Base-by-base conservation (phyloP, 768 basidiomycete genomes). In the Wakefieldia striispora region DNA sequence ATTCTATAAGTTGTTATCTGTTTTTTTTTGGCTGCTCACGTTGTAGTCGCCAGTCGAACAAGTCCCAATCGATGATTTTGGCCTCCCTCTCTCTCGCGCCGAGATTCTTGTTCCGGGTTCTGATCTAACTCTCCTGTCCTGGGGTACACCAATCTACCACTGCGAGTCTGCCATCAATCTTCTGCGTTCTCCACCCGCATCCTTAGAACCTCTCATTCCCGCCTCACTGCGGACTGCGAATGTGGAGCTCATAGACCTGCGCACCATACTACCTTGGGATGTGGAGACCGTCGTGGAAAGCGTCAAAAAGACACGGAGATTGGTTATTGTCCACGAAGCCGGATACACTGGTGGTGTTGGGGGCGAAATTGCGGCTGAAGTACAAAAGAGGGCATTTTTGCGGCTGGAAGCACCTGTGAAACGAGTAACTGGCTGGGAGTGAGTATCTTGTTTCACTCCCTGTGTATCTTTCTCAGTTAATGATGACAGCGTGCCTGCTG, bases 351-450 rank as follows among this genome's bases (percentile, higher is more conserved):
- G 83, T 2, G 91, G 94, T 19, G 88, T 85, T n/a, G 93, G 91
- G 11, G 87, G 85, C 12, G 91, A 97, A 64, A 90, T 97, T 37
- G 84, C 86, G n/a, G 89, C 91, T 0, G 91, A 95, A 69, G 74
- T 97, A 5, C 91, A 91, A 72, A 87, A 87, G 68, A 73, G 86
- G 50, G 92, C 89, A 56, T 97, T 97, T 72, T 73, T 97, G 60
- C 86, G 86, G 65, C 70, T 97, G 43, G 81, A 91, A 47, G 93
- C 94, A 8, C 94, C 94, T 0, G 86, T 97, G 20, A 87, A 79
- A 61, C 74, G 93, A 35, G 82, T 97, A 16, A 82, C 89, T 3
- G 91, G 90, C 24, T 97, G 95, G 95, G 94, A 97, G 93, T 95
- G 60, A 79, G 93, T 85, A 7, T 23, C 39, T 24, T 27, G 48